Evolutionary conservation across 306 rosid species (phyloP), one percentile per base, ranked within the genome.

Genomic region (Cicer yamashitae): DNA sequence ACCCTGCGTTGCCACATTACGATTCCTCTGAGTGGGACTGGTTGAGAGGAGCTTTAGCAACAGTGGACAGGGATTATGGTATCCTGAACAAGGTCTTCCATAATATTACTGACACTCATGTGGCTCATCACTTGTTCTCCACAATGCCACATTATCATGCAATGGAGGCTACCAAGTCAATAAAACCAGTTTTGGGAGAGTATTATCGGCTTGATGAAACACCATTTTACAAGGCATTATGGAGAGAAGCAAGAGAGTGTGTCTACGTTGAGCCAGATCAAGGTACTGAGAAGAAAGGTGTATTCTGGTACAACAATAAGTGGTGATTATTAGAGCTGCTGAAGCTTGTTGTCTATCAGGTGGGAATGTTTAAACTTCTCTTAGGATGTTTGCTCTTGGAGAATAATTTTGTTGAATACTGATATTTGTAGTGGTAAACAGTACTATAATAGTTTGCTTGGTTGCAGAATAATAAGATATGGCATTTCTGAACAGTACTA

Each of bases 111-210:
- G 98, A 94, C 82, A 94, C 98, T 40, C 98, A 94, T 51, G 96
- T 94, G 15, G 91, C 98, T 1, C 98, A 94, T 87, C 97, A 94
- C 77, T 79, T 94, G 85, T 80, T 94, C 81, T 91, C 98, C 20
- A 90, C 97, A 1, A 94, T 94, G 96, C 98, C 97, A 1, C 97
- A 94, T 67, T 94, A 94, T 76, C 91, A 94, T 57, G 98, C 98
- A 58, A 88, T 89, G 97, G 98, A 94, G 78, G 97, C 98, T 22
- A 94, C 98, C n/a, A 90, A 85, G 71, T 96, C 88, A 12, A 91
- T 94, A 45, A 90, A 85, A 78, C 96, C 97, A 6, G 80, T 91
- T 59, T 86, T 94, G 91, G 98, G 98, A 6, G 93, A 91, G 5
- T 94, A 94, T 56, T 94, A 94, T 70, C 93, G 85, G 59, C 77